Base-by-base conservation (phyloP, 2,329 filamentous ascomycete species). In the Pseudomassariella vexata region DNA sequence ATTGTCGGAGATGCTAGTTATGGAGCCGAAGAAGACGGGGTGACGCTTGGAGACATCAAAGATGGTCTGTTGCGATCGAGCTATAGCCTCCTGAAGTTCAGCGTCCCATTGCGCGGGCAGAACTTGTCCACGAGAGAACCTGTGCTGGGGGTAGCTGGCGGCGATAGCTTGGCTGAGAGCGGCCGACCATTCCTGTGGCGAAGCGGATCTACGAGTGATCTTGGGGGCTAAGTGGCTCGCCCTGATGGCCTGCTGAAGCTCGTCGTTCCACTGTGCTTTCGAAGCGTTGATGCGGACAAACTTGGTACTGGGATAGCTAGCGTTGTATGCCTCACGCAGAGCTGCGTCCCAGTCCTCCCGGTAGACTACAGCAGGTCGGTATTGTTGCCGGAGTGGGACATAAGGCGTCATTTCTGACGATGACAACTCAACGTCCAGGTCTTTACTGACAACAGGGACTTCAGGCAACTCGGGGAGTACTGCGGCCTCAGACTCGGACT, bases 81-180 rank as follows among this genome's bases (percentile, higher is more conserved):
- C 19, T 24, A 49, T 44, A n/a, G 49, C 46, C 20, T 53, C 42
- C 16, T 39, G 28, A 15, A 52, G 39, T 20, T 41, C 43, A 15
- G 39, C 33, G 4, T 40, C 40, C 51, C 47, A 52, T 25, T 44
- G 39, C 3, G 37, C 30, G 5, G 41, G 37, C 8, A 42, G 34
- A 9, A 39, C 19, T 30, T 49, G 46, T 9, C 45, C 40, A 24
- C 45, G 36, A 10, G 36, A 48, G 25, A 47, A 35, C 14, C 38
- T 37, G 14, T 47, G 22, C 10, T 42, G 34, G 23, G 49, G 53
- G 14, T 48, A 45, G 22, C 58, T 58, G 23, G 52, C 49, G 5
- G 45, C 37, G 16, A 61, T 39, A 12, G 62, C 59, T 30, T 55
- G 39, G 4, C 50, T 39, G 2, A 70, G 54, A 4, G 66, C 66